phyloP scores from a whole-genome alignment of 345 rosid species.

The Citrus australasica region DNA sequence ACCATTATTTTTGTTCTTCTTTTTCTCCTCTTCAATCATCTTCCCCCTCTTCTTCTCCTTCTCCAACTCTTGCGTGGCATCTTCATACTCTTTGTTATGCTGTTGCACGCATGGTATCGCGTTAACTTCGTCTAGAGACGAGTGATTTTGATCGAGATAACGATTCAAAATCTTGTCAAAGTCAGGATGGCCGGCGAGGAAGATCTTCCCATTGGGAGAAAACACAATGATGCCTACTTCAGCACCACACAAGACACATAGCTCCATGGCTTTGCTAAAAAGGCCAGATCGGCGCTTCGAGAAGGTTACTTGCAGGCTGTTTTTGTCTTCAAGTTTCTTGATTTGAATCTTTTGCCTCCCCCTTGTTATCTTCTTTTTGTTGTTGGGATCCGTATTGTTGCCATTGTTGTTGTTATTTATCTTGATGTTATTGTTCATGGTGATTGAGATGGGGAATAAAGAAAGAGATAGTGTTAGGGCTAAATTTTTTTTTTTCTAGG shows the following conservation, averaged over 20 bases:
- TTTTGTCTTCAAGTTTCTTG: constrained; percentile 18
- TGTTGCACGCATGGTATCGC: not conserved
- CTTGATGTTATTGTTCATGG: not conserved
- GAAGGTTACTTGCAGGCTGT: constrained; percentile 21
- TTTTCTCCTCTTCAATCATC: constrained; percentile 13
- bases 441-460: not conserved
- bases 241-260: constrained; percentile 28
- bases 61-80: constrained; percentile 19
- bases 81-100: constrained; percentile 16
- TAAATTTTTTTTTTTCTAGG: not conserved
- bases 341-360: constrained; percentile 28
- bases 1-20: not conserved
- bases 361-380: constrained; percentile 4
- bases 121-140: not conserved
- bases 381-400: not conserved
- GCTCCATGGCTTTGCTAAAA: constrained; percentile 37
- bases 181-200: constrained; percentile 27
- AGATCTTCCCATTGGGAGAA: constrained; percentile 34
- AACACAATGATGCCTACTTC: constrained; percentile 28
- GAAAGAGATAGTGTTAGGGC: not conserved
- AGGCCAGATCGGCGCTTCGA: constrained; percentile 27
- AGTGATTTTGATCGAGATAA: not conserved
- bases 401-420: not conserved
- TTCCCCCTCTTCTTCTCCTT: constrained; percentile 20
- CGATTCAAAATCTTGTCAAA: constrained; percentile 15